These are phyloP conservation scores for Coprinopsis marcescibilis DNA, from an alignment of 768 basidiomycete species.

Conservation along the genomic window DNA sequence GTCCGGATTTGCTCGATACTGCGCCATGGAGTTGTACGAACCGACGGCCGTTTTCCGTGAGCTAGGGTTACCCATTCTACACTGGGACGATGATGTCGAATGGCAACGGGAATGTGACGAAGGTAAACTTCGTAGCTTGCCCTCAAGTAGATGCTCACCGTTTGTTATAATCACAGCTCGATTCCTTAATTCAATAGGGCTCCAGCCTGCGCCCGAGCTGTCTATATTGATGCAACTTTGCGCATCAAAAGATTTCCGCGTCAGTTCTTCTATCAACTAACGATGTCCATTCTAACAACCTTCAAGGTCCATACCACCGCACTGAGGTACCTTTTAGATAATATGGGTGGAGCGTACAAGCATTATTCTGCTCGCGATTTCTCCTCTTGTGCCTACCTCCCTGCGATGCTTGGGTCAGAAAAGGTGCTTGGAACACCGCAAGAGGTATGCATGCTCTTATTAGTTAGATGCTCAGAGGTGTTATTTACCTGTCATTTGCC, in stretches of 20 bases:
- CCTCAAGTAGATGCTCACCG: not conserved
- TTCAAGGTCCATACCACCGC: conserved; percentile 47
- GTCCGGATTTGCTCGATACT: conserved; percentile 44
- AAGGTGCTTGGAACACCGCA: conserved; percentile 52
- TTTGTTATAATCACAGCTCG: conserved; percentile 46
- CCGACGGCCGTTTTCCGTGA: conserved; percentile 67
- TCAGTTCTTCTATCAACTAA: conserved; percentile 11
- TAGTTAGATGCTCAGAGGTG: not conserved
- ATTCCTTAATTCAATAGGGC: conserved; percentile 69
- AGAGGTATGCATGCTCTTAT: conserved; percentile 41
- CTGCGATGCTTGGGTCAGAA: conserved; percentile 54
- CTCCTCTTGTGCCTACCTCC: conserved; percentile 67
- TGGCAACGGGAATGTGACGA: conserved; percentile 85
- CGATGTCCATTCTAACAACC: not conserved
- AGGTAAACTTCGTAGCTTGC: conserved; percentile 48
- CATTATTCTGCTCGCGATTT: conserved; percentile 53
- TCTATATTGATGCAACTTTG: conserved; percentile 64
- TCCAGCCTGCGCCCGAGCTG: conserved; percentile 65
- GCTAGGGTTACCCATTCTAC: conserved; percentile 74
- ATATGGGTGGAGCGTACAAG: conserved; percentile 54
- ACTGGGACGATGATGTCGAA: conserved; percentile 75
- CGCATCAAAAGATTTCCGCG: conserved; percentile 42
- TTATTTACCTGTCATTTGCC: not conserved
- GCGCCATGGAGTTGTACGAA: conserved; percentile 79
- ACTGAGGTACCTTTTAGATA: conserved; percentile 78